These are phyloP conservation scores for Penicillium occitanis DNA, from an alignment of 2,329 filamentous ascomycete species.

Conservation along the genomic window DNA sequence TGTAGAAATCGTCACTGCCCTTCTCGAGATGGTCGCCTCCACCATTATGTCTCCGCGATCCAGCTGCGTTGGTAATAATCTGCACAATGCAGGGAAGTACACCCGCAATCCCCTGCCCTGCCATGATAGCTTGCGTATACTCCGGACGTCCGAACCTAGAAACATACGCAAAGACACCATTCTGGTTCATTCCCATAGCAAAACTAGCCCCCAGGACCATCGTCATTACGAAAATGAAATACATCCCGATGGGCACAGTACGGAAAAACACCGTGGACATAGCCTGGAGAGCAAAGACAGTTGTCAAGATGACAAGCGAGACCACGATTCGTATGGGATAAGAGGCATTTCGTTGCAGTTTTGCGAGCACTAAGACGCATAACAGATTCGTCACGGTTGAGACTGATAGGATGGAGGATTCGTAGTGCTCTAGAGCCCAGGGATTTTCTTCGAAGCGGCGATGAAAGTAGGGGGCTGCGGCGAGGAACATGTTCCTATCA, in stretches of 20 bases:
- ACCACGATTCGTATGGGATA: constrained; percentile 83
- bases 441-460: constrained; percentile 69
- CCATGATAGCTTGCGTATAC: constrained; percentile 96
- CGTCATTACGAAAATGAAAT: constrained; percentile 77
- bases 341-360: constrained; percentile 76
- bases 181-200: constrained; percentile 84
- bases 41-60: constrained; percentile 42
- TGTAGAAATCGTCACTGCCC: constrained; percentile 50
- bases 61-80: constrained; percentile 74
- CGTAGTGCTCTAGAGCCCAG: constrained; percentile 78
- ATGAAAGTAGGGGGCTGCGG: constrained; percentile 90
- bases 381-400: constrained; percentile 80
- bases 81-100: constrained; percentile 86
- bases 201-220: constrained; percentile 79
- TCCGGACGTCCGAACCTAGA: constrained; percentile 79
- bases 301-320: constrained; percentile 74
- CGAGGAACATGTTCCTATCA: constrained; percentile 86
- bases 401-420: constrained; percentile 82
- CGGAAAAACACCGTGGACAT: constrained; percentile 72
- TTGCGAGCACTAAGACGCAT: constrained; percentile 73
- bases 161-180: constrained; percentile 90
- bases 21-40: constrained; percentile 30
- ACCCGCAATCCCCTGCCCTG: constrained; percentile 86
- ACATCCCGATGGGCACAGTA: constrained; percentile 60
- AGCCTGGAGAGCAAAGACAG: constrained; percentile 73